A percentile compares a stretch with the other conserved stretches of the same genome.
These are phyloP conservation scores for Geotrichum europaeum DNA, from an alignment of 1,139 yeast genomes.

Conservation along the genomic window DNA sequence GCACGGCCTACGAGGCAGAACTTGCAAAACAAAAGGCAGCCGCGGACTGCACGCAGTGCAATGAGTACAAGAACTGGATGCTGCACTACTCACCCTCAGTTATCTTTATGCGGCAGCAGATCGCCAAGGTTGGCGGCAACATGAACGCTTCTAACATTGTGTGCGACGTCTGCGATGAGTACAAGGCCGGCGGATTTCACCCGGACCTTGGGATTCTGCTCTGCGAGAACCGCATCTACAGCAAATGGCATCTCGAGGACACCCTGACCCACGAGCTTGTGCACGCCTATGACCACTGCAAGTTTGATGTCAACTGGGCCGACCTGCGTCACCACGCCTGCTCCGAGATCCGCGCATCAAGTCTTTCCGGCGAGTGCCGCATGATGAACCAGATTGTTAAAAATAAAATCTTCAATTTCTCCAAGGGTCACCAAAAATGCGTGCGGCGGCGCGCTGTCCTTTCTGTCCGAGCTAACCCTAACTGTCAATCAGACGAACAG, in stretches of 20 bases:
- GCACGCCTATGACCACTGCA: conserved; percentile 87
- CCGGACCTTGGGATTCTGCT: conserved; percentile 81
- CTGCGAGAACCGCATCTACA: conserved; percentile 77
- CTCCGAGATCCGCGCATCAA: conserved; percentile 90
- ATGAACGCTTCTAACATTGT: conserved; percentile 47
- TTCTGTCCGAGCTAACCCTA: conserved; percentile 82
- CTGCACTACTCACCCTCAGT: conserved; percentile 76
- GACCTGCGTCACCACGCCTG: conserved; percentile 93
- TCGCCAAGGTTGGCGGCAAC: conserved; percentile 62
- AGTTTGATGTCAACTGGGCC: conserved; percentile 78
- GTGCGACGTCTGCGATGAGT: conserved; percentile 81
- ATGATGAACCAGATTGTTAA: conserved; percentile 77
- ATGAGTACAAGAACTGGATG: conserved; percentile 73
- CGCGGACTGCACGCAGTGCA: conserved; percentile 61
- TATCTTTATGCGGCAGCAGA: conserved; percentile 79
- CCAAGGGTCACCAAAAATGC: conserved; percentile 84
- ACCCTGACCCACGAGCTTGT: conserved; percentile 87
- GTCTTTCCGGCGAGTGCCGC: conserved; percentile 92
- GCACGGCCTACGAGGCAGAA: conserved; percentile 54
- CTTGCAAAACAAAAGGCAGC: conserved; percentile 39
- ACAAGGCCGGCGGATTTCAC: conserved; percentile 89
- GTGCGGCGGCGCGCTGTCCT: conserved; percentile 81
- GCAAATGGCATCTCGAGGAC: conserved; percentile 82
- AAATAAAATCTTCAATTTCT: conserved; percentile 49
- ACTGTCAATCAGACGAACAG: conserved; percentile 61